Evolutionary conservation across 805 yeast species (phyloP).

Genomic region (Candida ortonii): DNA sequence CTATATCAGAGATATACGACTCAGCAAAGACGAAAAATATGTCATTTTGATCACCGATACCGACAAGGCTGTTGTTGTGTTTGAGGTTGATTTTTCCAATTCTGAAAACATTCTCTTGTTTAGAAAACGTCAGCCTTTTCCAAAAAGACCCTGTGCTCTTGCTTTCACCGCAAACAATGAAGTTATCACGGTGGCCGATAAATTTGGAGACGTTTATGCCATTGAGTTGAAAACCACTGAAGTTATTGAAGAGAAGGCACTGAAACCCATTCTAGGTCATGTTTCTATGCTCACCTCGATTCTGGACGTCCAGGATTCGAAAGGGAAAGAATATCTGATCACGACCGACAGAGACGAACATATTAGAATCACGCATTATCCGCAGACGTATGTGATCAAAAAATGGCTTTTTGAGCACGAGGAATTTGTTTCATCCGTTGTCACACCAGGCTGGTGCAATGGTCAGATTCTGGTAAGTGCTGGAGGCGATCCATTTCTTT

Average conservation of each 20-base stretch:
- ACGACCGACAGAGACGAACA: slow-evolving; percentile 97
- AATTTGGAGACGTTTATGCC: slow-evolving; percentile 91
- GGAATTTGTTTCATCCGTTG: slow-evolving; percentile 72
- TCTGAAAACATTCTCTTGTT: slow-evolving; percentile 44
- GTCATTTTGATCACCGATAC: slow-evolving; percentile 75
- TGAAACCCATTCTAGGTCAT: slow-evolving; percentile 84
- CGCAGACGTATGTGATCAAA: slow-evolving; percentile 73
- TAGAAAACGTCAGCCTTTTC: slow-evolving; percentile 70
- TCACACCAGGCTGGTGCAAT: slow-evolving; percentile 50
- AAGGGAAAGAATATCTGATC: slow-evolving; percentile 53
- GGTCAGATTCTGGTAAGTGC: slow-evolving; percentile 63
- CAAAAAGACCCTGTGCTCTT: slow-evolving; percentile 90
- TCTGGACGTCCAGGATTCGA: slow-evolving; percentile 38
- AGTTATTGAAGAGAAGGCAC: slow-evolving; percentile 39
- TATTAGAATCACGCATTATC: slow-evolving; percentile 77
- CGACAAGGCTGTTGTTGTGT: slow-evolving; percentile 74
- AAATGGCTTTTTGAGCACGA: slow-evolving; percentile 84
- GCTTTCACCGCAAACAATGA: slow-evolving; percentile 51
- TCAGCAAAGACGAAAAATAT: slow-evolving; percentile 51
- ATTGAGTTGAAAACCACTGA: slow-evolving; percentile 42
- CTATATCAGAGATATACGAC: slow-evolving; percentile 60
- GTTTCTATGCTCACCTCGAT: slow-evolving; percentile 94
- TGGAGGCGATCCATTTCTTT: slow-evolving; percentile 83
- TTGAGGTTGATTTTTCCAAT: slow-evolving; percentile 36
- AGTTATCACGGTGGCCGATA: slow-evolving; percentile 75